Evolutionary conservation across 1,139 yeast genomes (phyloP), one percentile per base, ranked within the genome.

Genomic region (Pneumocystis wakefieldiae): DNA sequence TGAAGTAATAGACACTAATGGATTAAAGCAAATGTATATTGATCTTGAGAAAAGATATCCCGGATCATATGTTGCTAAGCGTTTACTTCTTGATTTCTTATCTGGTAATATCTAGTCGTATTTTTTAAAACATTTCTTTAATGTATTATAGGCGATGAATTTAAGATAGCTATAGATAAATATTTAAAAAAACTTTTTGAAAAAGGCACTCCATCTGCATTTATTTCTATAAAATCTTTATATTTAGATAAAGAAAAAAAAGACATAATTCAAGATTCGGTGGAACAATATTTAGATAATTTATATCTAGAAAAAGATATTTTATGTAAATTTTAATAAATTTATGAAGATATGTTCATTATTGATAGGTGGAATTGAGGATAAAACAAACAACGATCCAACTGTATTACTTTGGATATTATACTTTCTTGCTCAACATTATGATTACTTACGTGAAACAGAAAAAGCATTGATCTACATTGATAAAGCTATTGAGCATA

Each of bases 161-260:
- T 86, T 83, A 71, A 76, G 73, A 62, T 66, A 67, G 63, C 81
- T 76, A 71, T 83, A 78, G 55, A 71, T 70, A 62, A 73, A 1
- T 92, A 90, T 71, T 74, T 91, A 60, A 68, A 80, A 14, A 75
- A 78, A 2, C 87, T 85, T 71, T 80, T 94, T 70, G 76, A 80
- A 66, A 81, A 89, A 67, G 95, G 96, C 53, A 94, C 90, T 39
- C 98, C 98, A 3, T 88, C 97, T 0, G 81, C 95, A 6, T 92
- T 91, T 75, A 86, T 86, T 61, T 86, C 87, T 70, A 82, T 92
- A 63, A 90, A 91, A 74, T 87, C 94, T 1, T 78, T 91, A 67
- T 90, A 89, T 74, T 79, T 77, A 64, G 80, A 81, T 67, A 66
- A 72, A 1, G 72, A 71, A 15, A 86, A 86, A 71, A 75, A 75